Evolutionary conservation across 192 early-diverging fungal species (phyloP).

Genomic region (Linnemannia schmuckeri): DNA sequence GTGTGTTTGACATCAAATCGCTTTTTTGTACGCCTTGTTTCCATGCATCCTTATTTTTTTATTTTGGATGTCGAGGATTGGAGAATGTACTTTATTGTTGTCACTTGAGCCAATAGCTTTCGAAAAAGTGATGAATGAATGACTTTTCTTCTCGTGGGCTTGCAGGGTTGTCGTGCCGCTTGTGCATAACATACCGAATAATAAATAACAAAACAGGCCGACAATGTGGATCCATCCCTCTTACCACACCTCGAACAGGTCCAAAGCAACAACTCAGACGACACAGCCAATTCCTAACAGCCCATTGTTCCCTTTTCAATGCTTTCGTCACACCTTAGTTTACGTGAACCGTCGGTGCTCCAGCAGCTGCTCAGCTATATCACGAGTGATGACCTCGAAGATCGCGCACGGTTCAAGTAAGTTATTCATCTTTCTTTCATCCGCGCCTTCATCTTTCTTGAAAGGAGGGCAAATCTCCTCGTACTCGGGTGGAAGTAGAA

Average conservation of each 20-base stretch:
- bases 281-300: neutral
- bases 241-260: neutral
- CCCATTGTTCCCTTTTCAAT: neutral
- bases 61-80: neutral
- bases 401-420: slow-evolving; percentile 84
- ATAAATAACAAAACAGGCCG: neutral
- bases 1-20: neutral
- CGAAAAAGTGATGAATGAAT: neutral
- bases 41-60: neutral
- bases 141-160: neutral
- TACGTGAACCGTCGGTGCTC: slow-evolving; percentile 81
- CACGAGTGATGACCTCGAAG: slow-evolving; percentile 86
- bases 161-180: neutral
- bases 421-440: slow-evolving; percentile 9
- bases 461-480: neutral
- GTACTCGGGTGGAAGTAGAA: neutral
- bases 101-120: neutral
- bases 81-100: neutral
- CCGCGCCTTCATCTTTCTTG: neutral
- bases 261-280: neutral
- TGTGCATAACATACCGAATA: neutral
- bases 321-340: slow-evolving; percentile 58
- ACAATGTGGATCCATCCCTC: neutral
- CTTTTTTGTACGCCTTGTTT: neutral
- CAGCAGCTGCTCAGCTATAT: slow-evolving; percentile 86